Conservation (phyloP, 768 basidiomycete genomes). For the Pisolithus tinctorius region DNA sequence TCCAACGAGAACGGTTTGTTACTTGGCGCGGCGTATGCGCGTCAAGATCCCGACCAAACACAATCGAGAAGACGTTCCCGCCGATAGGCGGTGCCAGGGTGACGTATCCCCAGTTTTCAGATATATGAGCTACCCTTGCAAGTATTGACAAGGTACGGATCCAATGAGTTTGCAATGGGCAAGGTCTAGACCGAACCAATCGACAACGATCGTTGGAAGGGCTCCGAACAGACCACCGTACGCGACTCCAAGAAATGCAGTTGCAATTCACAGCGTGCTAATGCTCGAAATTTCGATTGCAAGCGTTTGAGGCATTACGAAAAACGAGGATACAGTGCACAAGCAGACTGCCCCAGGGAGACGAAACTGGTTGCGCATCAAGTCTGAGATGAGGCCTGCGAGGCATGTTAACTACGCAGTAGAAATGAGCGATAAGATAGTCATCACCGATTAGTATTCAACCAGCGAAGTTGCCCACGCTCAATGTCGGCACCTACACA, state of each 20-base stretch:
- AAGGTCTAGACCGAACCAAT: constrained; percentile 74
- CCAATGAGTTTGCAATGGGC: neutral
- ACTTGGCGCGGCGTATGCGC: constrained; percentile 40
- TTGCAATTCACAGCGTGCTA: constrained; percentile 52
- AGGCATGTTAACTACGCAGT: neutral
- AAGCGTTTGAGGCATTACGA: constrained; percentile 67
- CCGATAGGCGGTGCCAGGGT: constrained; percentile 69
- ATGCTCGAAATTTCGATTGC: constrained; percentile 52
- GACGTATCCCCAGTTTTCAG: constrained; percentile 83
- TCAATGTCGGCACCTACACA: constrained; percentile 76
- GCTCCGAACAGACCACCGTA: constrained; percentile 73
- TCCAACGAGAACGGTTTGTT: constrained; percentile 13
- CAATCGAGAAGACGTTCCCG: constrained; percentile 77
- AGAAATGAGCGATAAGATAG: neutral
- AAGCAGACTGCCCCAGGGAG: constrained; percentile 66
- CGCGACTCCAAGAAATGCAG: constrained; percentile 33
- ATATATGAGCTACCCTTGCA: constrained; percentile 49
- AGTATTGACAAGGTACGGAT: neutral
- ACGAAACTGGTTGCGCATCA: constrained; percentile 45
- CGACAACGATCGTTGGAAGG: constrained; percentile 69
- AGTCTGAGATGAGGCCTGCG: constrained; percentile 65
- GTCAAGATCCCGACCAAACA: constrained; percentile 79
- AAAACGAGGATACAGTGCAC: constrained; percentile 56
- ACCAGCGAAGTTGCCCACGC: constrained; percentile 74
- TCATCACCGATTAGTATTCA: constrained; percentile 43